Evolutionary conservation across 2,329 filamentous ascomycete species (phyloP).

Genomic region (Exophiala sp.): DNA sequence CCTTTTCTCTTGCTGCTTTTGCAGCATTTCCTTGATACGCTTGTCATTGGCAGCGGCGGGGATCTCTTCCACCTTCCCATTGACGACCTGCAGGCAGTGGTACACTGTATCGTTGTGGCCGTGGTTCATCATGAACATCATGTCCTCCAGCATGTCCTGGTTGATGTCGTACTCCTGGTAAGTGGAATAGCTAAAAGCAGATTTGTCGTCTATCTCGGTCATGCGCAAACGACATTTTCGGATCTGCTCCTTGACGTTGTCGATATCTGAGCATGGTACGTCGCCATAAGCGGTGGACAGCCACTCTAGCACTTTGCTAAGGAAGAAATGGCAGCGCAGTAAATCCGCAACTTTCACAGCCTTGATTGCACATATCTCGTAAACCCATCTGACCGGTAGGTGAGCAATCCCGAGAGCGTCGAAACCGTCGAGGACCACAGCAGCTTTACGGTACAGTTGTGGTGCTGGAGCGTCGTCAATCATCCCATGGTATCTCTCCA

Average conservation of each 20-base stretch:
- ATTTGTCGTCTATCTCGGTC: not conserved
- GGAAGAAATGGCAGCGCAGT: slow-evolving; percentile 6
- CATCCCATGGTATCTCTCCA: not conserved
- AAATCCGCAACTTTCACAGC: not conserved
- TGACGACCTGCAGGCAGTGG: slow-evolving; percentile 6
- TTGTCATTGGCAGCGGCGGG: not conserved
- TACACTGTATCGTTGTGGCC: slow-evolving; percentile 2
- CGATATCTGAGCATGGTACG: not conserved
- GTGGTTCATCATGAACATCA: slow-evolving; percentile 16
- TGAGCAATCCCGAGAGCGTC: slow-evolving; percentile 2
- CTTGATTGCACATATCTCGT: not conserved
- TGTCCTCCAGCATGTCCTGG: slow-evolving; percentile 5
- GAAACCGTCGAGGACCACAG: slow-evolving; percentile 6
- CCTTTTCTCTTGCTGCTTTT: not conserved
- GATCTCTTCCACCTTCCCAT: slow-evolving; percentile 3
- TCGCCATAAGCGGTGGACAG: not conserved
- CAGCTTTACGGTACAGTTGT: not conserved
- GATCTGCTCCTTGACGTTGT: not conserved
- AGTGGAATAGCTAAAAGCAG: not conserved
- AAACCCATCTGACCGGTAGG: not conserved
- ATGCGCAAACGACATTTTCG: not conserved
- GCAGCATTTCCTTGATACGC: not conserved
- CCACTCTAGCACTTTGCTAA: not conserved
- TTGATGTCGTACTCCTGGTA: slow-evolving; percentile 6
- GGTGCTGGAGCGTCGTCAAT: not conserved